Evolutionary conservation across 345 rosid species (phyloP).

Genomic region (Eucalyptus dawsonii): DNA sequence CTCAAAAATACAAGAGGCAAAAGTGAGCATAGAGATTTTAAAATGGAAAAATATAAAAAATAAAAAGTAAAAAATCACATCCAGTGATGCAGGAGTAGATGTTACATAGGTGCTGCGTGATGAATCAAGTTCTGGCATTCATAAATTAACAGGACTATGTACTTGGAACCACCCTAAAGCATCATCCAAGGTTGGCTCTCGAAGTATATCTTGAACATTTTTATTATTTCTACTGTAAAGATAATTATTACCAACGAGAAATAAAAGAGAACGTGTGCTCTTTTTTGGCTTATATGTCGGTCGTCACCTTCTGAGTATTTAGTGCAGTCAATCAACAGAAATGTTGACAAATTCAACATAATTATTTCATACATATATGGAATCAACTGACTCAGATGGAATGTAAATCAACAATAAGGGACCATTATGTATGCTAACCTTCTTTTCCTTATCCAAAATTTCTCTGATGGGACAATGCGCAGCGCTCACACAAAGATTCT

Average conservation of each 20-base stretch:
- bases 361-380: not conserved
- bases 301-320: not conserved
- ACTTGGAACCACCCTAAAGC: not conserved
- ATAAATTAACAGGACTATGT: not conserved
- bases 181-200: not conserved
- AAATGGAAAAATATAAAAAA: not conserved
- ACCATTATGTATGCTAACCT: slow-evolving; percentile 32
- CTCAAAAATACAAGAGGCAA: not conserved
- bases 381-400: not conserved
- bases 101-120: not conserved
- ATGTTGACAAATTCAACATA: not conserved
- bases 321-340: not conserved
- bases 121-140: not conserved
- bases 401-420: not conserved
- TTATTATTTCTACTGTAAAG: not conserved
- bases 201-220: not conserved
- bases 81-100: not conserved
- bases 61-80: not conserved
- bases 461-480: slow-evolving; percentile 98
- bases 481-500: slow-evolving; percentile 92
- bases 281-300: not conserved
- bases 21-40: not conserved
- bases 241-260: not conserved
- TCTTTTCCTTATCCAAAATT: slow-evolving; percentile 82
- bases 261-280: not conserved